Evolutionary conservation across 2,329 filamentous ascomycete genomes (phyloP).

Genomic region (Ophioceras dolichostomum): DNA sequence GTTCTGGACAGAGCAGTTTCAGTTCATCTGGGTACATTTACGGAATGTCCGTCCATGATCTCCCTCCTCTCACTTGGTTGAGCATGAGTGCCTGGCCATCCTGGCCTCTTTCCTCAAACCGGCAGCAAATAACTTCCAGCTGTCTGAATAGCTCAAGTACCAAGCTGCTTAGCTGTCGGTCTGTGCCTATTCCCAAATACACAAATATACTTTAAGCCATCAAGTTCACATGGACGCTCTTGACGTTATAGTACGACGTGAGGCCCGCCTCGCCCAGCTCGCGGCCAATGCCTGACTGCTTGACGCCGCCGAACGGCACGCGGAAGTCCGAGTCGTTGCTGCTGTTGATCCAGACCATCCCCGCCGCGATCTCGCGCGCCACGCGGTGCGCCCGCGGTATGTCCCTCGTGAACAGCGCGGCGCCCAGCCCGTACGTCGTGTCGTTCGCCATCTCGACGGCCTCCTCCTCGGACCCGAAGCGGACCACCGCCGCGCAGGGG

Average conservation of each 20-base stretch:
- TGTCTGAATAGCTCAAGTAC: too few relatives aligned
- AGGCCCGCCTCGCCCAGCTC: slow-evolving; percentile 23
- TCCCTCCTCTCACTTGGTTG: too few relatives aligned
- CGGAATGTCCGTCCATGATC: too few relatives aligned
- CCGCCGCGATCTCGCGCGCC: slow-evolving; percentile 43
- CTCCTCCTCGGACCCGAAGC: slow-evolving; percentile 23
- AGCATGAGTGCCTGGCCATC: too few relatives aligned
- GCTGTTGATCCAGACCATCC: slow-evolving; percentile 36
- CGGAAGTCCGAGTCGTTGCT: slow-evolving; percentile 35
- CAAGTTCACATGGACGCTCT: slow-evolving; percentile 24
- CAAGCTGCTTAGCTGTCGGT: too few relatives aligned
- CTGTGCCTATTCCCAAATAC: too few relatives aligned
- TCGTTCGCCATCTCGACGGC: slow-evolving; percentile 25
- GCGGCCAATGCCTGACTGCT: slow-evolving; percentile 23
- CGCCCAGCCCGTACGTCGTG: slow-evolving; percentile 43
- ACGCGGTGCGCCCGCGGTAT: slow-evolving; percentile 30
- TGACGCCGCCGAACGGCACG: slow-evolving; percentile 31
- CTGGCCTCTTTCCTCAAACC: too few relatives aligned
- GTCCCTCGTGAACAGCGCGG: slow-evolving; percentile 45
- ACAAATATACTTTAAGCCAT: too few relatives aligned
- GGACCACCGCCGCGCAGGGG: slow-evolving; percentile 19
- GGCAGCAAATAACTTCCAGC: too few relatives aligned
- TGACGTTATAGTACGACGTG: slow-evolving; percentile 21
- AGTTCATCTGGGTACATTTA: too few relatives aligned
- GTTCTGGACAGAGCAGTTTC: too few relatives aligned